Percentiles rank a stretch among this genome's conserved stretches.
Evolutionary conservation across 2,329 filamentous ascomycete species (phyloP).

Genomic region (Aspergillus tamarii): DNA sequence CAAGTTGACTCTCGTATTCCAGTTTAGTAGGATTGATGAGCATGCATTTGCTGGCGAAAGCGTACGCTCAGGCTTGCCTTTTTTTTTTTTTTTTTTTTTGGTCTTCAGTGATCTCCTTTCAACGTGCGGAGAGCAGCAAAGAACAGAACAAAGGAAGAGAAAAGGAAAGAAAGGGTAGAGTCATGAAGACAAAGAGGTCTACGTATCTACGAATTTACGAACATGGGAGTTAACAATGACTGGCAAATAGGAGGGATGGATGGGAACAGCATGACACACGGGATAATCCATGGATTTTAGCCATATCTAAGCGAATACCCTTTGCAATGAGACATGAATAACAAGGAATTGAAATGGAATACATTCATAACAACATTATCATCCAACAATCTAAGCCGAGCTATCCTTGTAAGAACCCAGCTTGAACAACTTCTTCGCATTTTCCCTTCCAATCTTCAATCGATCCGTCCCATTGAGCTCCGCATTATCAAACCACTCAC

Average conservation of each 20-base stretch:
- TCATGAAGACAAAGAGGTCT: neutral
- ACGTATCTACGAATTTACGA: neutral
- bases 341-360: neutral
- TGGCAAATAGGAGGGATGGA: neutral
- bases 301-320: neutral
- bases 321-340: neutral
- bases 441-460: conserved; percentile 50
- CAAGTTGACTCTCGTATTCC: neutral
- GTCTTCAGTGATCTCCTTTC: neutral
- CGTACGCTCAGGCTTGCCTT: neutral
- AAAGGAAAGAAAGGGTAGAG: neutral
- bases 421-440: conserved; percentile 50
- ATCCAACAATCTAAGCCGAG: conserved; percentile 21
- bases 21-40: neutral
- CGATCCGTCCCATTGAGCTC: conserved; percentile 43
- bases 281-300: neutral
- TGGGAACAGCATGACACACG: neutral
- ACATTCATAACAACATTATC: neutral
- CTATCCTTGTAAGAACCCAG: conserved; percentile 38
- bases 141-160: neutral
- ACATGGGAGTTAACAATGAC: neutral
- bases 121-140: neutral
- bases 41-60: neutral
- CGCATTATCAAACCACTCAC: conserved; percentile 47
- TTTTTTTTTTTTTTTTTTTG: too few relatives aligned